These are phyloP conservation scores for Arachis monticola DNA, from an alignment of 331 rosid genomes.

Conservation along the genomic window DNA sequence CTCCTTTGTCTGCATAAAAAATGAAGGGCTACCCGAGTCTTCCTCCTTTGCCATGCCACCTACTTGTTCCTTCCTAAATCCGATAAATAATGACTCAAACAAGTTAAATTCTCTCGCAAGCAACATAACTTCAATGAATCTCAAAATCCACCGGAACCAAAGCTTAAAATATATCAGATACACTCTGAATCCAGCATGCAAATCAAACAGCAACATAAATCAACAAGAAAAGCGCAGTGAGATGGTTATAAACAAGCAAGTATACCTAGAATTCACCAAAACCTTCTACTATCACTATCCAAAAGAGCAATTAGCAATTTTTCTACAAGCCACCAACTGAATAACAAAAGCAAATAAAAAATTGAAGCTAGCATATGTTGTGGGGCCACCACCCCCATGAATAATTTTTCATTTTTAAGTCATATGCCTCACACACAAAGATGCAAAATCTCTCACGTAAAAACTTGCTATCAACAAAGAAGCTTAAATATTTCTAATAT, in stretches of 20 bases:
- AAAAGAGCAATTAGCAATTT: constrained; percentile 22
- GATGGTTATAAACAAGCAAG: constrained; percentile 19
- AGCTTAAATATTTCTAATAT: constrained; percentile 2
- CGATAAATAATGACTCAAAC: constrained; percentile 14
- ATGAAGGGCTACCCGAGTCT: constrained; percentile 67
- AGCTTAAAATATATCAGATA: constrained; percentile 2
- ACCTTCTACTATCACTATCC: constrained; percentile 1
- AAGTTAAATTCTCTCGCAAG: constrained; percentile 15
- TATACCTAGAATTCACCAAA: constrained; percentile 30
- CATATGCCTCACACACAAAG: not conserved
- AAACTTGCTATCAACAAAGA: constrained; percentile 37
- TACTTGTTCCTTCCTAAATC: constrained; percentile 54
- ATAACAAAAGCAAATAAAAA: constrained; percentile 25
- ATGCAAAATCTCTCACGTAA: constrained; percentile 22
- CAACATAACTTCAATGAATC: constrained; percentile 32
- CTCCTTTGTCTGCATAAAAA: constrained; percentile 74
- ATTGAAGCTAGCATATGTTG: constrained; percentile 12
- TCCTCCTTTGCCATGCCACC: constrained; percentile 61
- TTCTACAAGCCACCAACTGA: constrained; percentile 27
- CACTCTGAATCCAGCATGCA: not conserved
- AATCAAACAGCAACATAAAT: constrained; percentile 18
- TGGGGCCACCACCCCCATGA: constrained; percentile 28
- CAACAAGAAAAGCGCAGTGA: constrained; percentile 22
- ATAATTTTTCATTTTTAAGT: not conserved
- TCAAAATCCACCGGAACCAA: constrained; percentile 26